Evolutionary conservation across 306 rosid species (phyloP).

Genomic region (Cyamopsis tetragonoloba): DNA sequence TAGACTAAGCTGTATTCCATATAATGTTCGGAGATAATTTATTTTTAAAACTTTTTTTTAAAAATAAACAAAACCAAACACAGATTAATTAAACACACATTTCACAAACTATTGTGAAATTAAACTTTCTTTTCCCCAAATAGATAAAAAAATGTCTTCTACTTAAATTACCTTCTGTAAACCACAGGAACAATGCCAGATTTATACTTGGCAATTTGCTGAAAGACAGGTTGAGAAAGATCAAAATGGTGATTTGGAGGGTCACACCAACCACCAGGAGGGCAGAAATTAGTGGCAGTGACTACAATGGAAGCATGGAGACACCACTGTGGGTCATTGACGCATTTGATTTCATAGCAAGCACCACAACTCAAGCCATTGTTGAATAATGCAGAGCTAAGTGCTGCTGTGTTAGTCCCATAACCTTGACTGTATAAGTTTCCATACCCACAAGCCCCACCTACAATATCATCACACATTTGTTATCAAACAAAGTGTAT

Average conservation of each 20-base stretch:
- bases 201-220: conserved; percentile 60
- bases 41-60: no score
- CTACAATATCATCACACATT: conserved; percentile 22
- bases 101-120: background rate
- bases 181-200: conserved; percentile 73
- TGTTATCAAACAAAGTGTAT: background rate
- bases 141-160: no score
- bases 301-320: conserved; percentile 53
- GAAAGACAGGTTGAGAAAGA: conserved; percentile 73
- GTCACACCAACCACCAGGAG: conserved; percentile 89
- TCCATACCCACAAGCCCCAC: conserved; percentile 91
- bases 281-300: conserved; percentile 87
- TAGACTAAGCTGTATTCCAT: no score
- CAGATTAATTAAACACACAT: no score
- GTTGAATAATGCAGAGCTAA: conserved; percentile 69
- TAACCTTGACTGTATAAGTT: conserved; percentile 75
- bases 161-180: conserved; percentile 48
- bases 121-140: no score
- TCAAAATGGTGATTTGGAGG: conserved; percentile 80
- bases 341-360: conserved; percentile 63
- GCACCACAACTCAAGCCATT: conserved; percentile 82
- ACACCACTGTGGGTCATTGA: conserved; percentile 72
- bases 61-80: no score
- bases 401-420: conserved; percentile 78
- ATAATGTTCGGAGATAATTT: no score